Evolutionary conservation across 495 filamentous ascomycete genomes (phyloP).

Genomic region (Neurospora sublineolata): DNA sequence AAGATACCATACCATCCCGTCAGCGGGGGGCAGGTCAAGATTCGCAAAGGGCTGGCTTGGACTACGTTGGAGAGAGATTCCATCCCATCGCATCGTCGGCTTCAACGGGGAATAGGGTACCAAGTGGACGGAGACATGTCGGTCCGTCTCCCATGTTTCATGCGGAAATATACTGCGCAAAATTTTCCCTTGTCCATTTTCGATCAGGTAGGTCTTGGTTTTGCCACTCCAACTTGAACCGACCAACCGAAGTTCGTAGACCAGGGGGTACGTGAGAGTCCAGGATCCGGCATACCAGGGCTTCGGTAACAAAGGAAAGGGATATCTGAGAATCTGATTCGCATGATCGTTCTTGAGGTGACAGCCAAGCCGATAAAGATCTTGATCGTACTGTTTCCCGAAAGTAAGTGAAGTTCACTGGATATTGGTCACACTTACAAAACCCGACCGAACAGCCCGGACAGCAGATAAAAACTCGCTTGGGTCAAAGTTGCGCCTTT

Average conservation of each 20-base stretch:
- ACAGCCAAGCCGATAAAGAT: background rate
- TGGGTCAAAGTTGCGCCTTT: background rate
- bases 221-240: background rate
- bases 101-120: background rate
- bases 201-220: background rate
- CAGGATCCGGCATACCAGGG: background rate
- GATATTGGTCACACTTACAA: background rate
- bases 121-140: background rate
- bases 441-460: background rate
- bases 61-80: background rate
- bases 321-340: background rate
- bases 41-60: too few relatives aligned
- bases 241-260: background rate
- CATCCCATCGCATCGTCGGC: background rate
- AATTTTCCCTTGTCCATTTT: background rate
- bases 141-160: background rate
- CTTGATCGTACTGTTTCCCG: background rate
- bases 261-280: background rate
- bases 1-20: background rate
- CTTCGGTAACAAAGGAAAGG: background rate
- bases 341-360: background rate
- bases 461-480: background rate
- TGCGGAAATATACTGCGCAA: background rate
- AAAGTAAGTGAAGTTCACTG: background rate
- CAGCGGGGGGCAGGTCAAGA: too few relatives aligned